Evolutionary conservation across 2,329 filamentous ascomycete genomes (phyloP).

Genomic region (Aspergillus brasiliensis): DNA sequence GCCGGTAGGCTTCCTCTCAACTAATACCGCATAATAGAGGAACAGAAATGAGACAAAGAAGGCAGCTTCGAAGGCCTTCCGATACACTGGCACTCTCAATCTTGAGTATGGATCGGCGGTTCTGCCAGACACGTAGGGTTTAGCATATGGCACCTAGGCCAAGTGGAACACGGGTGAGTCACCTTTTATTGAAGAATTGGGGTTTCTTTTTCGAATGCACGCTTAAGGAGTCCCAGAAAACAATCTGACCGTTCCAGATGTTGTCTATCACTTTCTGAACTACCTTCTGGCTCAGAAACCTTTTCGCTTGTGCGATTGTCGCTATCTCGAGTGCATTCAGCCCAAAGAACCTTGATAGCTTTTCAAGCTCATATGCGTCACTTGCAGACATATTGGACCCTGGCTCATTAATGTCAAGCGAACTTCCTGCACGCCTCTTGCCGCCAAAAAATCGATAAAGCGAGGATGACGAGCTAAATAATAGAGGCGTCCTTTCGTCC

Average conservation of each 20-base stretch:
- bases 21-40: conserved; percentile 83
- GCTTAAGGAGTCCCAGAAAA: conserved; percentile 82
- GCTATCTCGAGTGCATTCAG: conserved; percentile 88
- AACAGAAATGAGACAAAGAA: conserved; percentile 77
- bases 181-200: conserved; percentile 69
- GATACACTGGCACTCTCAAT: conserved; percentile 76
- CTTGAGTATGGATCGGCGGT: conserved; percentile 74
- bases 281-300: conserved; percentile 76
- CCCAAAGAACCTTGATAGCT: conserved; percentile 70
- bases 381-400: conserved; percentile 37
- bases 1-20: conserved; percentile 67
- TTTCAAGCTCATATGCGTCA: conserved; percentile 60
- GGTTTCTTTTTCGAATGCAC: conserved; percentile 74
- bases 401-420: conserved; percentile 54
- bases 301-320: conserved; percentile 77
- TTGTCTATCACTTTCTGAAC: conserved; percentile 82
- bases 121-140: conserved; percentile 34
- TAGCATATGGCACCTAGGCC: neutral
- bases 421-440: conserved; percentile 33
- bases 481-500: conserved; percentile 34
- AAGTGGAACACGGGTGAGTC: conserved; percentile 8
- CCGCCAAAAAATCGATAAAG: conserved; percentile 34
- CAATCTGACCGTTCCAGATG: conserved; percentile 83
- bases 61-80: conserved; percentile 79
- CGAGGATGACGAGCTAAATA: conserved; percentile 27